Conservation (phyloP, 139 green algal species). For the Coelastrella sp. region DNA sequence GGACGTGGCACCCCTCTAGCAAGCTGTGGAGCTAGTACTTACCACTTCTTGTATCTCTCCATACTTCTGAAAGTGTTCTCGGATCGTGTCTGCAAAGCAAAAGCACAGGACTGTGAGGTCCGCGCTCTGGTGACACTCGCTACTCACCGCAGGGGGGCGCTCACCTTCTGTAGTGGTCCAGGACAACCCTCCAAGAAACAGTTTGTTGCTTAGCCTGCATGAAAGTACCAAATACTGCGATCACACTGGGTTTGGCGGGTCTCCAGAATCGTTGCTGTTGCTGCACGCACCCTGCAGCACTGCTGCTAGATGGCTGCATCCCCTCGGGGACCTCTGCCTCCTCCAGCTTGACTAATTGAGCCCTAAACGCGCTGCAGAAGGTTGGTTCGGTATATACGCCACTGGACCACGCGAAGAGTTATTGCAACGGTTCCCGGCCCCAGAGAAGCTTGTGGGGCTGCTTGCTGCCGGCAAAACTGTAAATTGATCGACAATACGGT, state of each 20-base stretch:
- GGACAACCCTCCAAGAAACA: not conserved
- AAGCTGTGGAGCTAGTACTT: not conserved
- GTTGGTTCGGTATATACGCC: not conserved
- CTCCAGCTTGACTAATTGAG: not conserved
- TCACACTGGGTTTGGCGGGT: not conserved
- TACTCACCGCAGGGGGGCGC: not conserved
- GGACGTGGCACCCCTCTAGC: not conserved
- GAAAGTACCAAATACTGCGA: not conserved
- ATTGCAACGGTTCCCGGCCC: not conserved
- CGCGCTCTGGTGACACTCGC: conserved; percentile 19
- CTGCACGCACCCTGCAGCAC: conserved; percentile 9
- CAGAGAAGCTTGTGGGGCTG: not conserved
- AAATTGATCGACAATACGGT: not conserved
- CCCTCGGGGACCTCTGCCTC: not conserved
- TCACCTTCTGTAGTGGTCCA: conserved; percentile 26
- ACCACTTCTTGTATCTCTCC: conserved; percentile 21
- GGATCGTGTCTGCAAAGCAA: not conserved
- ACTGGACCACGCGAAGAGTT: not conserved
- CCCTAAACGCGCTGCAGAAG: not conserved
- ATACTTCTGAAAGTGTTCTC: conserved; percentile 12
- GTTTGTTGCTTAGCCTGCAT: not conserved
- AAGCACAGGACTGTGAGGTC: not conserved
- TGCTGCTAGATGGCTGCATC: conserved; percentile 19
- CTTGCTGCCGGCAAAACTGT: not conserved
- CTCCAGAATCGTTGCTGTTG: not conserved